A percentile compares a stretch with the other conserved stretches of the same genome.
These are phyloP conservation scores for Linanthus parryae DNA, from an alignment of 148 eudicot species.

Conservation along the genomic window DNA sequence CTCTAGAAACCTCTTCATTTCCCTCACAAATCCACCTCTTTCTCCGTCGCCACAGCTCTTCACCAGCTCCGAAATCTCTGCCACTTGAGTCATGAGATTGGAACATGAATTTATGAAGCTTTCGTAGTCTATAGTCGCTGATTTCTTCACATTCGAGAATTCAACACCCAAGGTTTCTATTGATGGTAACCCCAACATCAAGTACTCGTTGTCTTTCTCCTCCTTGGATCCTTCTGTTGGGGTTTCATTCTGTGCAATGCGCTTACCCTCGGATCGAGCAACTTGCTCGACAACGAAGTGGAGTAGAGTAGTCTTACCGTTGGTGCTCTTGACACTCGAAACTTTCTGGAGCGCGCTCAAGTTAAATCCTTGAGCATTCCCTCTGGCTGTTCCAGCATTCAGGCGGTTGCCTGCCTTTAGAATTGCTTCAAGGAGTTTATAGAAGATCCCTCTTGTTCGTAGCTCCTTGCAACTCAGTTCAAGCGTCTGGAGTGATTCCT, in stretches of 20 bases:
- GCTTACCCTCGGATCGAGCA: slow-evolving; percentile 39
- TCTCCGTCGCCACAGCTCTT: slow-evolving; percentile 18
- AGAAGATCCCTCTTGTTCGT: slow-evolving; percentile 40
- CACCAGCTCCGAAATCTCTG: slow-evolving; percentile 21
- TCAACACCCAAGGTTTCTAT: slow-evolving; percentile 21
- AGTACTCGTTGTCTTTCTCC: slow-evolving; percentile 26
- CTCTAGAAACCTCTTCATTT: slow-evolving; percentile 35
- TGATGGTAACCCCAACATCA: slow-evolving; percentile 35
- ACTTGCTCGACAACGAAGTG: slow-evolving; percentile 61
- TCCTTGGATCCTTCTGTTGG: slow-evolving; percentile 14
- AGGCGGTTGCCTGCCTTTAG: slow-evolving; percentile 55
- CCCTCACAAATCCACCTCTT: slow-evolving; percentile 26
- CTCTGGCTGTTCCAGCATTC: slow-evolving; percentile 57
- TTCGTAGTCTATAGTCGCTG: slow-evolving; percentile 43
- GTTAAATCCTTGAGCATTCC: slow-evolving; percentile 50
- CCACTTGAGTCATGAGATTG: slow-evolving; percentile 15
- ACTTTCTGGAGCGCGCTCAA: slow-evolving; percentile 41
- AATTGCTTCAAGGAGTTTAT: slow-evolving; percentile 52
- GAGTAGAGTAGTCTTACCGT: slow-evolving; percentile 54
- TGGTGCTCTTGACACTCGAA: slow-evolving; percentile 47
- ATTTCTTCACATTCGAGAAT: slow-evolving; percentile 40
- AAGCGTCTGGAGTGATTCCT: slow-evolving; percentile 35
- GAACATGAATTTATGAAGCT: slow-evolving; percentile 19
- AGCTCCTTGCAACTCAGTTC: slow-evolving; percentile 50
- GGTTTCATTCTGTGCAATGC: slow-evolving; percentile 9